Base-by-base conservation (phyloP, 2,329 filamentous ascomycete species). In the Penicillium sp. region DNA sequence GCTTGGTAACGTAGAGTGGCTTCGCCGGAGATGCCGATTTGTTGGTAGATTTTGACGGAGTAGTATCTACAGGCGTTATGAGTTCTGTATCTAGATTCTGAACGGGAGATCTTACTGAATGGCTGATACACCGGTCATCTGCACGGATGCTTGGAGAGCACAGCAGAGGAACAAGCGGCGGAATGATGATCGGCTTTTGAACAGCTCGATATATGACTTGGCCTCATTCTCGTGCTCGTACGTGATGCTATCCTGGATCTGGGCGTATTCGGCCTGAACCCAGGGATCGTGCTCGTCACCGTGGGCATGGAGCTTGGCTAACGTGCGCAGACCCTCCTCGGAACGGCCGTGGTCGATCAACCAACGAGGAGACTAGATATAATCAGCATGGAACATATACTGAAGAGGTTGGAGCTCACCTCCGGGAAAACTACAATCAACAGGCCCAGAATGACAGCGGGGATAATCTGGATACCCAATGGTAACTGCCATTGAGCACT, bases 351-450 rank as follows among this genome's bases (percentile, higher is more conserved):
- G 79, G 58, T 87, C 85, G 61, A 91, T 87, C 32, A 92, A 80
- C 86, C 88, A 92, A 49, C 84, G 78, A 12, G 81, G 81, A 5
- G 77, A 82, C 68, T 67, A 5, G 3, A 25, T 13, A 25, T 10
- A 3, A 25, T 39, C 13, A 39, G 24, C 4, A 25, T 35, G 15
- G 7, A 35, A 20, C 7, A 20, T 8, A 18, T 5, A 1, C 7
- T 35, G 15, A 4, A 13, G 20, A 4, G 1, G 8, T 4, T 8
- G 7, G n/a, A 23, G 25, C 39, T 35, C 53, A 69, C 67, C 65
- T 92, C 88, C 0, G 87, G 87, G 72, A 92, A 89, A 13, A 84
- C 55, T 58, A 84, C 72, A 50, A 92, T 91, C 42, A 89, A 76
- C 0, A 80, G 63, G 6, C 80, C 86, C 9, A 82, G 69, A 33